Base-by-base conservation (phyloP, 164 flowering plant genomes). In the Hamamelis virginiana region DNA sequence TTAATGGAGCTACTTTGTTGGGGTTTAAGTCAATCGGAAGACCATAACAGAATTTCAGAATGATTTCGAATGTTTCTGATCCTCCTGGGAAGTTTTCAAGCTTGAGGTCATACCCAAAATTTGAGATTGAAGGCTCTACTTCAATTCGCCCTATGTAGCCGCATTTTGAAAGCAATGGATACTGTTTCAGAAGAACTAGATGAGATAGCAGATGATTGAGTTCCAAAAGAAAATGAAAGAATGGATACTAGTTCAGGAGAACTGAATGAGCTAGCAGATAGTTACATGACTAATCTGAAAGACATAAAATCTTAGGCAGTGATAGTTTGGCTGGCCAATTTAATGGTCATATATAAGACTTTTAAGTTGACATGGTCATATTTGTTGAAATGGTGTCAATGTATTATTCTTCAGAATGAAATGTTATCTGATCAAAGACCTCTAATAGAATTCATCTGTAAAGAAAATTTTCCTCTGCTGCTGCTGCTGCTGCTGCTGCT, bases 1-100 rank as follows among this genome's bases (percentile, higher is more conserved):
- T 84, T 27, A 94, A 75, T 33, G 77, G 78, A 21, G 91, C 87
- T 64, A 85, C 78, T 60, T 87, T 94, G 26, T 66, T 57, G 2
- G 96, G 77, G 18, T 72, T 87, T 11, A 90, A 73, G 64, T 83
- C 87, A 22, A 90, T 74, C 9, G 86, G 87, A 48, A 90, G 78
- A 25, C 92, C 92, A 68, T 93, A 91, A 69, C 97, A 94, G 74
- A 88, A 90, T 69, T 82, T 90, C 3, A 86, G 58, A 67, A 86
- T 63, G 44, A 65, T 70, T 67, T 88, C 91, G 70, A 91, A 91
- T 59, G 91, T 76, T 62, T 83, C 90, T 57, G 96, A 38, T 62
- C 97, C 92, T 21, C 98, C 96, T 10, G 98, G 98, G 70, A 93
- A 80, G 69, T 84, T 78, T 47, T 93, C 88, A 0, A 93, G 81